Evolutionary conservation across 2,329 filamentous ascomycete genomes (phyloP).

Genomic region (Alternaria viburni): DNA sequence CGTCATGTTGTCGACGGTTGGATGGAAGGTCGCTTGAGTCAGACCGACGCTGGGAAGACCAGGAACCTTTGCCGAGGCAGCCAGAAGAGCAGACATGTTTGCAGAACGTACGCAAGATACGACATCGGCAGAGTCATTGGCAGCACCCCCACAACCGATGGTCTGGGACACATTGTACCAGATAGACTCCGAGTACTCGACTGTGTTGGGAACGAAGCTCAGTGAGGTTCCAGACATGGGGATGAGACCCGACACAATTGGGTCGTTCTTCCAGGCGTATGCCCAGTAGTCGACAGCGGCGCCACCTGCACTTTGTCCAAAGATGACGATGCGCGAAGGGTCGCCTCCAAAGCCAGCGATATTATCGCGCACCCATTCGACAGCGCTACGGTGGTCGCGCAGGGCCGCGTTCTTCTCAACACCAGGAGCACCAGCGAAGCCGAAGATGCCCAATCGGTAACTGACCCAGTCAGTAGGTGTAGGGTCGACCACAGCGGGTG

Average conservation of each 20-base stretch:
- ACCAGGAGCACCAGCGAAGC: slow-evolving; percentile 47
- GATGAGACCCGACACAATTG: slow-evolving; percentile 58
- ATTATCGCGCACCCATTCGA: slow-evolving; percentile 51
- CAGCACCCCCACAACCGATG: slow-evolving; percentile 42
- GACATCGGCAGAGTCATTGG: slow-evolving; percentile 30
- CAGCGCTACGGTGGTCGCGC: slow-evolving; percentile 32
- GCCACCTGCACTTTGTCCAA: slow-evolving; percentile 49
- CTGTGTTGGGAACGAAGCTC: slow-evolving; percentile 37
- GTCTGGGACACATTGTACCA: slow-evolving; percentile 49
- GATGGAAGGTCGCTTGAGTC: slow-evolving; percentile 37
- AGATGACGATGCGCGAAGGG: slow-evolving; percentile 47
- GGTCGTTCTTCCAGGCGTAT: slow-evolving; percentile 56
- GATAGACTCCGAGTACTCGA: slow-evolving; percentile 27
- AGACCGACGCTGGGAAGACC: slow-evolving; percentile 32
- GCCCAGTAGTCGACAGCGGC: slow-evolving; percentile 56
- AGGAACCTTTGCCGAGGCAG: slow-evolving; percentile 35
- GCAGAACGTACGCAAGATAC: slow-evolving; percentile 48
- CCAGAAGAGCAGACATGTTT: slow-evolving; percentile 25
- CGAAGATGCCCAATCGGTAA: slow-evolving; percentile 50
- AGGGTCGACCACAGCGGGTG: neutral
- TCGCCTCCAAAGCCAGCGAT: slow-evolving; percentile 52
- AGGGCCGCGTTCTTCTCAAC: slow-evolving; percentile 48
- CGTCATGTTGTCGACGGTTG: slow-evolving; percentile 38
- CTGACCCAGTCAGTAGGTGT: slow-evolving; percentile 10
- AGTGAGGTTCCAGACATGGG: slow-evolving; percentile 56